A percentile compares a stretch with the other conserved stretches of the same genome.
Evolutionary conservation across 2,329 filamentous ascomycete species (phyloP).

Genomic region (Tolypocladium ophioglossoides): DNA sequence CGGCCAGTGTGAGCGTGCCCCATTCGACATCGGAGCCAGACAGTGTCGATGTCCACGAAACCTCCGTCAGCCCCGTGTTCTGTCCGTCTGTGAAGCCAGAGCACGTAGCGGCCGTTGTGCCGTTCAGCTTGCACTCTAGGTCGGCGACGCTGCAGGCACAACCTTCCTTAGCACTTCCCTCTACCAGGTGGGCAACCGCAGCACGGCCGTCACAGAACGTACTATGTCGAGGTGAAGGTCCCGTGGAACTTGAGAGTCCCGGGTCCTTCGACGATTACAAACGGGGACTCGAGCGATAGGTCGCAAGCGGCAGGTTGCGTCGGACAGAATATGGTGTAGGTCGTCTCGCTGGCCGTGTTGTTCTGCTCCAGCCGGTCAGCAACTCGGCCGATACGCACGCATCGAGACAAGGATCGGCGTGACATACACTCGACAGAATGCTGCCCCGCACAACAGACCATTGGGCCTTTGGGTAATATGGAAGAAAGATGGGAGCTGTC

Average conservation of each 20-base stretch:
- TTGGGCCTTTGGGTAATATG: conserved; percentile 28
- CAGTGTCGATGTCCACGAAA: conserved; percentile 34
- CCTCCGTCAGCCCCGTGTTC: conserved; percentile 30
- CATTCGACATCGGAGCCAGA: conserved; percentile 29
- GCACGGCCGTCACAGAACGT: conserved; percentile 7
- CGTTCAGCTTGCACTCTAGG: conserved; percentile 30
- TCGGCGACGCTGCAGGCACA: conserved; percentile 27
- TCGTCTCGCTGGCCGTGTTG: conserved; percentile 23
- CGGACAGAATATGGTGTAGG: conserved; percentile 39
- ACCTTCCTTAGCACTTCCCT: neutral
- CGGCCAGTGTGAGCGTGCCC: conserved; percentile 32
- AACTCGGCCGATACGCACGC: neutral
- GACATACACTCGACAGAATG: conserved; percentile 30
- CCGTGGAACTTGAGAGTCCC: conserved; percentile 33
- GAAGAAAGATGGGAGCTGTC: conserved; percentile 34
- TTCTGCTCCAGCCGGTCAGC: conserved; percentile 17
- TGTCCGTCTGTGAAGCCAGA: conserved; percentile 31
- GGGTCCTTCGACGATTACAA: conserved; percentile 34
- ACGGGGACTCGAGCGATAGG: conserved; percentile 34
- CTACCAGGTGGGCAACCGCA: neutral
- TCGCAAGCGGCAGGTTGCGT: conserved; percentile 30
- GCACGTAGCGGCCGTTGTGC: conserved; percentile 33
- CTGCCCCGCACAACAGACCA: conserved; percentile 36
- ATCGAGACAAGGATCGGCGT: neutral
- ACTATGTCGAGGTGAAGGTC: conserved; percentile 32